Evolutionary conservation across 495 filamentous ascomycete genomes (phyloP).

Genomic region (Hypomontagnella submonticulosa): DNA sequence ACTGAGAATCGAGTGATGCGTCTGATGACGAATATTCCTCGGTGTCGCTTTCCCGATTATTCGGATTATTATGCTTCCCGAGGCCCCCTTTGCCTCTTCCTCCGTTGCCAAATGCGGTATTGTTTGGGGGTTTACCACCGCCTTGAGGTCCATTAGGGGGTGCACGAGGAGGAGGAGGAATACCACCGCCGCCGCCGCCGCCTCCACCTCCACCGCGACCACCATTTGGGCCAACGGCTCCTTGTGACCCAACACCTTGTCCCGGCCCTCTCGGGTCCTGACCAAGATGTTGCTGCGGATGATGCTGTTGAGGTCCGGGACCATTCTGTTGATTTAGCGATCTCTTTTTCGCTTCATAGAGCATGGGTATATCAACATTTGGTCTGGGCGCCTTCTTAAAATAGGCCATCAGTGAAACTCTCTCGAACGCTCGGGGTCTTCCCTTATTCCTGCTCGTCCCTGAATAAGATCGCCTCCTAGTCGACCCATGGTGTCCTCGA

Average conservation of each 20-base stretch:
- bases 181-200: too few relatives aligned
- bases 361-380: conserved; percentile 39
- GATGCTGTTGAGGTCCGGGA: conserved; percentile 2
- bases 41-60: conserved; percentile 6
- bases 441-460: conserved; percentile 25
- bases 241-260: not conserved
- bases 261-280: not conserved
- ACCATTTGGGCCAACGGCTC: conserved; percentile 3
- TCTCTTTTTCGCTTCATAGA: conserved; percentile 40
- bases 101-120: not conserved
- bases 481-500: conserved; percentile 4
- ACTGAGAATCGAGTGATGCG: conserved; percentile 12
- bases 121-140: not conserved
- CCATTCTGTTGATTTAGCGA: not conserved
- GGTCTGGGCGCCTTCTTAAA: conserved; percentile 49
- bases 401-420: conserved; percentile 51
- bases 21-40: conserved; percentile 17
- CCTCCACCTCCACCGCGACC: not conserved
- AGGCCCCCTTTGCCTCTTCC: not conserved
- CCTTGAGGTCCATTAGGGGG: not conserved
- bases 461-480: conserved; percentile 15
- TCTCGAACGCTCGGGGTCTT: conserved; percentile 29
- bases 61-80: not conserved
- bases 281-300: not conserved
- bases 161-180: not conserved